phyloP scores from a whole-genome alignment of 2,329 filamentous ascomycete genomes.

The Pestalotiopsis fici region DNA sequence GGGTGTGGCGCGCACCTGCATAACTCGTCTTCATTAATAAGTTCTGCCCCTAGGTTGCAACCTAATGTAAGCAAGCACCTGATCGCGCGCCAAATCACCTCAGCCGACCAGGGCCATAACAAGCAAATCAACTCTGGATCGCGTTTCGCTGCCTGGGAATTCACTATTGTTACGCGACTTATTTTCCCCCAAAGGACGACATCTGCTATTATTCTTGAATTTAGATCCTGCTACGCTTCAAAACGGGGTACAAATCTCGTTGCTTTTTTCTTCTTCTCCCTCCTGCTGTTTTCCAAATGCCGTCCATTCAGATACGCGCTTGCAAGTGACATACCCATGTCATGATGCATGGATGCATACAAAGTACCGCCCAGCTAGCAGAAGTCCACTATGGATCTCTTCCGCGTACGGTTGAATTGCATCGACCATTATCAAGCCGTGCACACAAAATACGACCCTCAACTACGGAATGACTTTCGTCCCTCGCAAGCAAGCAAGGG shows the following conservation, averaged over 20 bases:
- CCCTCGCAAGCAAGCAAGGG: conserved; percentile 60
- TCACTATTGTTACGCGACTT: not conserved
- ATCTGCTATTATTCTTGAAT: not conserved
- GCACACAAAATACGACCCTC: conserved; percentile 79
- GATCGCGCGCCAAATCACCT: not conserved
- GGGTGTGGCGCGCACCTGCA: not conserved
- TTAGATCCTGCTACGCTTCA: not conserved
- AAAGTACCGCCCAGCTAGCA: not conserved
- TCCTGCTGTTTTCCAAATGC: not conserved
- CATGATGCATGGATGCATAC: conserved; percentile 11
- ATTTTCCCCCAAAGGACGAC: not conserved
- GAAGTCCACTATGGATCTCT: conserved; percentile 62
- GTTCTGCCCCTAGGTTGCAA: not conserved
- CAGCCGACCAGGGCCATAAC: not conserved
- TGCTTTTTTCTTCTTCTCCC: not conserved
- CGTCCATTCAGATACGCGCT: not conserved
- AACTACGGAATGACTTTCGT: conserved; percentile 66
- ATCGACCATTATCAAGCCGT: conserved; percentile 90
- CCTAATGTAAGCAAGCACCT: not conserved
- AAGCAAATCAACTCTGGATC: not conserved
- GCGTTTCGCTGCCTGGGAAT: not conserved
- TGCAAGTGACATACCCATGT: conserved; percentile 6
- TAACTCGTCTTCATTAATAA: too few species aligned
- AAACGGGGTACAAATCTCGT: not conserved
- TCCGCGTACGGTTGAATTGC: conserved; percentile 91